Evolutionary conservation across 176 grass and related monocot genomes (phyloP).

Genomic region (Phyllostachys edulis): DNA sequence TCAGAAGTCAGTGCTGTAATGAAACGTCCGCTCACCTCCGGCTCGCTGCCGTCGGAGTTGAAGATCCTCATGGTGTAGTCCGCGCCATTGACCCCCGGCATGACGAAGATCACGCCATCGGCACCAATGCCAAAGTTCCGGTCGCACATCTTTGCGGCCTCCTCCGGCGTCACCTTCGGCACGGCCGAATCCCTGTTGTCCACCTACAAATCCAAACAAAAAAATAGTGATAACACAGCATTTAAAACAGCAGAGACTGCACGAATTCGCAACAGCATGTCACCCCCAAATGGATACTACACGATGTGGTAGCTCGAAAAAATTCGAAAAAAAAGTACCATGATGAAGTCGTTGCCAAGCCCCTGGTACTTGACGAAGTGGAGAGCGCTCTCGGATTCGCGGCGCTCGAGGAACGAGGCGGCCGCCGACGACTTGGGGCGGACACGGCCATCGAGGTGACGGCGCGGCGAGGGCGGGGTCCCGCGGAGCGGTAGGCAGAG

Average conservation of each 20-base stretch:
- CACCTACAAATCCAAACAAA: conserved; percentile 41
- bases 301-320: background rate
- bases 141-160: conserved; percentile 74
- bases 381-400: conserved; percentile 52
- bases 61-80: conserved; percentile 99
- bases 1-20: background rate
- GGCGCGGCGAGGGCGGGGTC: background rate
- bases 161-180: conserved; percentile 70
- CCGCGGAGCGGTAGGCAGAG: background rate
- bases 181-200: conserved; percentile 75
- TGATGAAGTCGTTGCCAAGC: conserved; percentile 97
- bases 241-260: background rate
- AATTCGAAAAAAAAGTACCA: conserved; percentile 38
- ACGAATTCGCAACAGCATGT: background rate
- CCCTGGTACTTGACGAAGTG: conserved; percentile 98
- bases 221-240: background rate
- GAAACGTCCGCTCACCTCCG: conserved; percentile 52
- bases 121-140: conserved; percentile 88
- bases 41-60: conserved; percentile 94
- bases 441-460: conserved; percentile 46
- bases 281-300: background rate
- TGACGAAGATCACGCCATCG: conserved; percentile 85
- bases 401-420: conserved; percentile 64
- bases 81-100: conserved; percentile 62
- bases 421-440: conserved; percentile 30